These are phyloP conservation scores for Rhynchospora tenuis DNA, from an alignment of 176 grass and related monocot genomes.

Conservation along the genomic window DNA sequence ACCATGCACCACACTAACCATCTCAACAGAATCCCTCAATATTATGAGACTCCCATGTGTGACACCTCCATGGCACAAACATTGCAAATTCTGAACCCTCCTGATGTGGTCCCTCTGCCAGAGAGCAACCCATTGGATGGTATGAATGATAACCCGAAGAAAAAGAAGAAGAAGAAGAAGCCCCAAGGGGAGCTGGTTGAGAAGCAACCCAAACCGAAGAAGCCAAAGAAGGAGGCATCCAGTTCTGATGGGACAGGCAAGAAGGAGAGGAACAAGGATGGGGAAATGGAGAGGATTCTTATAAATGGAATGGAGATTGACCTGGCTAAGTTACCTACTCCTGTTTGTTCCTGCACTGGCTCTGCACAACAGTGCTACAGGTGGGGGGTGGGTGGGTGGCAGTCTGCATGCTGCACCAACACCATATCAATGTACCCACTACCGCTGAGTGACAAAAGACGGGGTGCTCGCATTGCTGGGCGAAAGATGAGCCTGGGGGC, in stretches of 20 bases:
- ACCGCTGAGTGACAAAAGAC: conserved; percentile 45
- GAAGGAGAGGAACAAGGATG: conserved; percentile 23
- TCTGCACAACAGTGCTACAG: conserved; percentile 42
- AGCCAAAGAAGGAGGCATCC: conserved; percentile 39
- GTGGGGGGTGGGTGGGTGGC: conserved; percentile 52
- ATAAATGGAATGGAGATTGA: conserved; percentile 52
- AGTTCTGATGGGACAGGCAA: conserved; percentile 28
- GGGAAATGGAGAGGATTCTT: conserved; percentile 29
- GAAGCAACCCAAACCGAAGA: conserved; percentile 39
- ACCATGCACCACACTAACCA: conserved; percentile 4
- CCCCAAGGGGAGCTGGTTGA: conserved; percentile 19
- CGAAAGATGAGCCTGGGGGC: conserved; percentile 55
- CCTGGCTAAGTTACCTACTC: conserved; percentile 43
- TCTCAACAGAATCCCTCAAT: conserved; percentile 25
- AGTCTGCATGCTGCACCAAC: conserved; percentile 50
- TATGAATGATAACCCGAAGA: conserved; percentile 16
- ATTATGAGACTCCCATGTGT: conserved; percentile 7
- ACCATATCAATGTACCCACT: conserved; percentile 42
- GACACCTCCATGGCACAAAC: conserved; percentile 21
- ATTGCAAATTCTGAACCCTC: conserved; percentile 22
- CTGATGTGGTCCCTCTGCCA: conserved; percentile 13
- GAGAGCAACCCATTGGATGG: conserved; percentile 17
- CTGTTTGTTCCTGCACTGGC: conserved; percentile 50
- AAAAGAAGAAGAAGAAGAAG: conserved; percentile 37
- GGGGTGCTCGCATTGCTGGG: conserved; percentile 45